Base-by-base conservation (phyloP, 257 asterid species). In the Fraxinus americana region DNA sequence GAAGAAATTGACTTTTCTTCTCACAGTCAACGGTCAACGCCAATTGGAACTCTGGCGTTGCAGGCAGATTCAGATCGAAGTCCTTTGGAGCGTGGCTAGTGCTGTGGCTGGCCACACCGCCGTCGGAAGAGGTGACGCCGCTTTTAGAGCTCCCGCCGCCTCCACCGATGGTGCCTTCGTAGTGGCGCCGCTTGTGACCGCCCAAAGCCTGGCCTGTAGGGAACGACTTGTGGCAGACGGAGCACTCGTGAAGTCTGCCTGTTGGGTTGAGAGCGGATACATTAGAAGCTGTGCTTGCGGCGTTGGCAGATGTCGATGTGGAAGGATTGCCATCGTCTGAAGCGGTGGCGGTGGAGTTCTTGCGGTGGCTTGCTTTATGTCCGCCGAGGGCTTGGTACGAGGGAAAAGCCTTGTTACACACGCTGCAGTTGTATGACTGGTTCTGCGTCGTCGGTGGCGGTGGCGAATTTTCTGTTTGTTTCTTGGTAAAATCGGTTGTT, bases 331-430 rank as follows among this genome's bases (percentile, higher is more conserved):
- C 79, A 7, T 90, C 90, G 17, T 81, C 88, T 0, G 84, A 66
- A 9, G 81, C 54, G 43, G 72, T 35, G 34, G 74, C 29, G 43
- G 75, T 0, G 12, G 78, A 67, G 5, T 83, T 81, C 57, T 79
- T 88, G 11, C 99, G 90, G 88, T 95, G 99, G 87, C 99, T 93
- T 23, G 99, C 97, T 65, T 95, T 95, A 80, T 95, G 99, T 5
- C 98, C 99, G 54, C 98, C 99, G 32, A 95, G 88, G 0, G 99
- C 98, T 75, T 95, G 99, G 81, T 91, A 90, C 0, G 98, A 84
- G 0, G 80, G 29, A 75, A 95, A 95, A 4, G 83, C 73, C 66
- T 87, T 95, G 45, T 79, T 54, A 69, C 99, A 95, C 19, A 89
- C 93, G 79, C 79, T 77, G 67, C 99, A 95, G 86, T 19, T 83